Base-by-base conservation (phyloP, 495 filamentous ascomycete genomes). In the Darksidea phi region DNA sequence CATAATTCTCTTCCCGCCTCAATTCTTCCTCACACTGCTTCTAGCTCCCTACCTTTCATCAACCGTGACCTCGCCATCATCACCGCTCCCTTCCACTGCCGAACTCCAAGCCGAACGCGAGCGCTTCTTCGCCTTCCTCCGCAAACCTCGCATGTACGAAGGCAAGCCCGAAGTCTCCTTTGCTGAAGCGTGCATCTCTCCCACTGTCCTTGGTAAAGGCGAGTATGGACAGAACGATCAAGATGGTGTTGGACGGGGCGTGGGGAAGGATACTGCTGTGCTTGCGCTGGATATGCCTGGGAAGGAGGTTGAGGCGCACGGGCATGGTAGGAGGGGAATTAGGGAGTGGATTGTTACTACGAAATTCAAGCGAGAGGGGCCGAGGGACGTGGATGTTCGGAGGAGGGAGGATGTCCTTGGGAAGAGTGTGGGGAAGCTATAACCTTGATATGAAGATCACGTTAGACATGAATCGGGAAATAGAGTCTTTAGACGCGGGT, bases 1-100 rank as follows among this genome's bases (percentile, higher is more conserved):
- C 38, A 85, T 97, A 45, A 86, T 95, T 53, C 77, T 98, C 0
- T 96, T 90, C 67, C 94, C 94, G 25, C 94, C 94, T 1, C 94
- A 98, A 66, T 88, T 85, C 71, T 88, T 91, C 64, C 81, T 98
- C 0, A 74, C 96, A 11, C 76, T 82, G 20, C 68, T 89, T 0
- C 74, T 95, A 5, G 75, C 86, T 1, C 75, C 77, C 11, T 90
- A 88, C 59, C 71, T 91, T 34, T 68, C 46, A 28, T 65, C 75
- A 75, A 48, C 38, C 15, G 50, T 64, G 1, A 68, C 65, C 0
- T 50, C 42, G 4, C 59, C 61, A 1, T 36, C 49, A 0, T 62
- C 54, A 69, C 78, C 37, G 64, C 73, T 38, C 66, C 81, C 21
- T 36, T 71, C 18, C 58, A 68, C 41, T 59, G 67, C 2, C 18